These are phyloP conservation scores for Thielaviopsis punctulata DNA, from an alignment of 2,329 filamentous ascomycete species.

Conservation along the genomic window DNA sequence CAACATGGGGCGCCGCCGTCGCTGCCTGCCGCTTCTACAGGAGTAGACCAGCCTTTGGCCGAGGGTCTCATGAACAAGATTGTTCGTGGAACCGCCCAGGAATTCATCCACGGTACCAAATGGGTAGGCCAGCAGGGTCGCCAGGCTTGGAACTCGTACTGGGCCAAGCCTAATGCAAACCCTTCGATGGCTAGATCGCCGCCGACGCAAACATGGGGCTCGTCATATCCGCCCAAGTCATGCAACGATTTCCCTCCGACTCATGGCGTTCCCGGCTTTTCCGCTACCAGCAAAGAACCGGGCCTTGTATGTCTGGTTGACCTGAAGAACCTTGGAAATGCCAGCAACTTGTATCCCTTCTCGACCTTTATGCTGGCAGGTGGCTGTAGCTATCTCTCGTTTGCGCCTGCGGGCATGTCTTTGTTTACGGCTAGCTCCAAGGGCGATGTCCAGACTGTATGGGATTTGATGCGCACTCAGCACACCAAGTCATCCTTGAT, in stretches of 20 bases:
- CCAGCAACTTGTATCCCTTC: slow-evolving; percentile 40
- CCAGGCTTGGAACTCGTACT: slow-evolving; percentile 67
- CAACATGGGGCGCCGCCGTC: slow-evolving; percentile 49
- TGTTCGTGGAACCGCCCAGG: slow-evolving; percentile 63
- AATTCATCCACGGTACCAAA: slow-evolving; percentile 54
- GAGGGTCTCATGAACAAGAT: slow-evolving; percentile 61
- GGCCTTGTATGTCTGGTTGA: slow-evolving; percentile 62
- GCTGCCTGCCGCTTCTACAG: slow-evolving; percentile 47
- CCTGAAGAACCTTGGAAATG: slow-evolving; percentile 39
- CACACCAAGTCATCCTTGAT: slow-evolving; percentile 43
- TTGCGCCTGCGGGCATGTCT: slow-evolving; percentile 55
- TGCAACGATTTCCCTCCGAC: slow-evolving; percentile 52
- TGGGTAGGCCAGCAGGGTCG: slow-evolving; percentile 64
- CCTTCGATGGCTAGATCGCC: slow-evolving; percentile 28
- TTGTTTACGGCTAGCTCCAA: slow-evolving; percentile 68
- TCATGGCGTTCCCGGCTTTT: slow-evolving; percentile 46
- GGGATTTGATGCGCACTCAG: slow-evolving; percentile 56
- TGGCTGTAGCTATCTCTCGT: slow-evolving; percentile 67
- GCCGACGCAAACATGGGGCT: slow-evolving; percentile 27
- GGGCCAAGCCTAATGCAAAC: slow-evolving; percentile 35
- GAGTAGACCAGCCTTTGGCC: slow-evolving; percentile 53
- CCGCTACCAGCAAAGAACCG: slow-evolving; percentile 43
- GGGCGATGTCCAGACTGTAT: slow-evolving; percentile 68
- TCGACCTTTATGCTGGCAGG: slow-evolving; percentile 54
- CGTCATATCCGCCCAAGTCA: slow-evolving; percentile 19